Evolutionary conservation across 108 stramenopile genomes (phyloP).

Genomic region (Nitzschia putrida): DNA sequence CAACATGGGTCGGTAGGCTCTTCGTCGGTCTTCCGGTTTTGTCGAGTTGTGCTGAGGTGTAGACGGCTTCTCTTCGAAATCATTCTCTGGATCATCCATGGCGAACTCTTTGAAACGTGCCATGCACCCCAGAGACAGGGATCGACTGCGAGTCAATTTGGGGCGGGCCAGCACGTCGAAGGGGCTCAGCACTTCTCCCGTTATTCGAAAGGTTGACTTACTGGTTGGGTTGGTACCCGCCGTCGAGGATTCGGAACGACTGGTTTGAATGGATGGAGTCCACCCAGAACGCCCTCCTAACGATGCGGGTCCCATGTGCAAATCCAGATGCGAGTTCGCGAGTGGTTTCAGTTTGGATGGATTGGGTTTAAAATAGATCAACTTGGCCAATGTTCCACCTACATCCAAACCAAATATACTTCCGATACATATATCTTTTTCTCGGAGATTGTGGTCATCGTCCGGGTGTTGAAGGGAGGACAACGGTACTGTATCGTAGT

Average conservation of each 20-base stretch:
- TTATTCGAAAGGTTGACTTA: slow-evolving; percentile 10
- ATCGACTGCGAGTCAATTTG: background rate
- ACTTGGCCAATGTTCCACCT: slow-evolving; percentile 95
- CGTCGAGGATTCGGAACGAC: background rate
- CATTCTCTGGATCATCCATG: background rate
- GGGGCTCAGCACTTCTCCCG: slow-evolving; percentile 1
- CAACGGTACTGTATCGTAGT: background rate
- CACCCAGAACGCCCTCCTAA: background rate
- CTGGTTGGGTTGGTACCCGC: background rate
- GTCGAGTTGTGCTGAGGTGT: background rate
- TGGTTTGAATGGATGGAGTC: background rate
- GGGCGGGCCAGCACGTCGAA: background rate
- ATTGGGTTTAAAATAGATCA: slow-evolving; percentile 93
- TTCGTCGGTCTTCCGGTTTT: background rate
- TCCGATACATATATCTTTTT: slow-evolving; percentile 55
- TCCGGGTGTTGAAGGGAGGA: background rate
- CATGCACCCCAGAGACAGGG: slow-evolving; percentile 8
- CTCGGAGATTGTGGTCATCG: background rate
- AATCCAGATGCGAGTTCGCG: slow-evolving; percentile 2
- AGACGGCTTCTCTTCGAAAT: background rate
- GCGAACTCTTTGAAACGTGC: slow-evolving; percentile 12
- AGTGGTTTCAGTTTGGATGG: slow-evolving; percentile 26
- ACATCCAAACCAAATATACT: slow-evolving; percentile 70
- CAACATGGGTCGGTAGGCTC: slow-evolving; percentile 9
- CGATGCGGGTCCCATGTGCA: background rate